These are phyloP conservation scores for Leccinum subatratum DNA, from an alignment of 1,284 basidiomycete genomes.

Conservation along the genomic window DNA sequence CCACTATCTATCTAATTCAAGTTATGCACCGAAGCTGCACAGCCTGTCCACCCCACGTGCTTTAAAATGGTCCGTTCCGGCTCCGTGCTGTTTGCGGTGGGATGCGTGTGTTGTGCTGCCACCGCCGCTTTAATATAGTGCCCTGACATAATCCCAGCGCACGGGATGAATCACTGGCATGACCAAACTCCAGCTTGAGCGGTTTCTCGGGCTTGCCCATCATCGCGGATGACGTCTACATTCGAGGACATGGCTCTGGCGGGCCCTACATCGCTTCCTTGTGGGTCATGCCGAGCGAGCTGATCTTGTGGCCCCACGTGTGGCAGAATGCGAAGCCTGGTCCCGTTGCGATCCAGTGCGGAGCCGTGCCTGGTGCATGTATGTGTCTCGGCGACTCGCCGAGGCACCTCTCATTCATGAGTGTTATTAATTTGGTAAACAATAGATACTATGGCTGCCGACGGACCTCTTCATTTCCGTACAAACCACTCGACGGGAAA, in stretches of 20 bases:
- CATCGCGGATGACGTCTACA: constrained; percentile 9
- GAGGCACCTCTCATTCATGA: too few relatives aligned
- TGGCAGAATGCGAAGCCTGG: constrained; percentile 5
- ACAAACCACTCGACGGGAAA: constrained; percentile 7
- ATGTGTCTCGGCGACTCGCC: too few relatives aligned
- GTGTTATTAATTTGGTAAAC: background rate
- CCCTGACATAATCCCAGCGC: constrained; percentile 15
- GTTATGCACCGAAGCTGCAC: too few relatives aligned
- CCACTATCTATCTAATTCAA: too few relatives aligned
- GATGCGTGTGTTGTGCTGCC: too few relatives aligned
- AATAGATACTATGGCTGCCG: constrained; percentile 6
- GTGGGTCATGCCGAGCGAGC: constrained; percentile 12
- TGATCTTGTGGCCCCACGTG: constrained; percentile 16
- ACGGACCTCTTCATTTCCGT: constrained; percentile 9
- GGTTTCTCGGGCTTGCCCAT: constrained; percentile 15
- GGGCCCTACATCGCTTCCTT: constrained; percentile 10
- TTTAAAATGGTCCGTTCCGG: too few relatives aligned
- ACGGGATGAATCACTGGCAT: constrained; percentile 4
- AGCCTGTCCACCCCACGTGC: too few relatives aligned
- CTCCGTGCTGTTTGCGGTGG: too few relatives aligned
- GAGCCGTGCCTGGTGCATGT: background rate
- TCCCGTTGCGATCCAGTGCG: constrained; percentile 4
- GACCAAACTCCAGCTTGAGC: constrained; percentile 6
- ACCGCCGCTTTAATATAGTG: constrained; percentile 11
- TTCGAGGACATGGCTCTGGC: constrained; percentile 13